These are phyloP conservation scores for Sphagnum magellanicum DNA, from an alignment of 228 moss, liverwort and hornwort species.

Conservation along the genomic window DNA sequence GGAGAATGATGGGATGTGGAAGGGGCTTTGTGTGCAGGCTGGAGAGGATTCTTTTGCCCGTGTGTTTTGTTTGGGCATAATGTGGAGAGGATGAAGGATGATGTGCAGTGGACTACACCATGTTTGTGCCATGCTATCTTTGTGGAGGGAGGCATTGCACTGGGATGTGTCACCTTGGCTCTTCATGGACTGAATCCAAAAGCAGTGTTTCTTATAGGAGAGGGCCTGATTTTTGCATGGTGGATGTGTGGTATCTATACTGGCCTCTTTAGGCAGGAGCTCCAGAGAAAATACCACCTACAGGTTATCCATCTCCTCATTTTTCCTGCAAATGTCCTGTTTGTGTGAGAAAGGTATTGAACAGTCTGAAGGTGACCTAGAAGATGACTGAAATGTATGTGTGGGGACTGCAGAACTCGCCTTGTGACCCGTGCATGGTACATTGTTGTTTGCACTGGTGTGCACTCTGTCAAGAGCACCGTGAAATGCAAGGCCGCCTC, in stretches of 20 bases:
- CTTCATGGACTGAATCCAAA: slow-evolving; percentile 47
- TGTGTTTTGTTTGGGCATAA: slow-evolving; percentile 58
- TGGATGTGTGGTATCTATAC: slow-evolving; percentile 74
- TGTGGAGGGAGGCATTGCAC: slow-evolving; percentile 55
- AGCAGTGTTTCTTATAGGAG: slow-evolving; percentile 45
- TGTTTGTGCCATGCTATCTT: slow-evolving; percentile 54
- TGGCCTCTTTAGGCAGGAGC: slow-evolving; percentile 58
- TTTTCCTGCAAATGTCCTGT: too few species aligned
- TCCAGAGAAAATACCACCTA: slow-evolving; percentile 61
- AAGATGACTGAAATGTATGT: not conserved
- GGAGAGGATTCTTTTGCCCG: slow-evolving; percentile 54
- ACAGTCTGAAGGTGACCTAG: too few species aligned
- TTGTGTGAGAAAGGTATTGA: too few species aligned
- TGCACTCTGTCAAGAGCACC: slow-evolving; percentile 66
- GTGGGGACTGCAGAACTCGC: slow-evolving; percentile 41
- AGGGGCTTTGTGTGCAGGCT: slow-evolving; percentile 28
- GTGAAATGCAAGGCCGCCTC: slow-evolving; percentile 70
- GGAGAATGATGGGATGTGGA: not conserved
- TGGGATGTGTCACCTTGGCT: slow-evolving; percentile 41
- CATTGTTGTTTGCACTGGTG: slow-evolving; percentile 74
- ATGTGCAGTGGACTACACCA: slow-evolving; percentile 53
- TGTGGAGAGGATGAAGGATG: slow-evolving; percentile 56
- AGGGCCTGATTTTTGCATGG: slow-evolving; percentile 61
- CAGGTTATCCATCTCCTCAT: slow-evolving; percentile 18
- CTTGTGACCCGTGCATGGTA: slow-evolving; percentile 66